These are phyloP conservation scores for Phycomyces nitens DNA, from an alignment of 192 early-diverging fungal genomes.

Conservation along the genomic window DNA sequence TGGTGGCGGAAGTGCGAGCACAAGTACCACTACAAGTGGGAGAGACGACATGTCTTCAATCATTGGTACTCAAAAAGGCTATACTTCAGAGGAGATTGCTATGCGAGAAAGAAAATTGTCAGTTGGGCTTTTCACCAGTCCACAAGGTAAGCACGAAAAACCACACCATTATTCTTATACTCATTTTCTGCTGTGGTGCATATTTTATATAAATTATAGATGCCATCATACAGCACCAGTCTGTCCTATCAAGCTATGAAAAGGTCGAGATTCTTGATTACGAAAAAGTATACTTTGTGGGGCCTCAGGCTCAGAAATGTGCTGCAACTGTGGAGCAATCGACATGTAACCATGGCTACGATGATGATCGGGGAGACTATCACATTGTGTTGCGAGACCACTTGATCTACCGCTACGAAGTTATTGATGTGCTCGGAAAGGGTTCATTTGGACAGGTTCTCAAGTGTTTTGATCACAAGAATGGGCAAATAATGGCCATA, in stretches of 20 bases:
- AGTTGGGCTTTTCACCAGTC: not conserved
- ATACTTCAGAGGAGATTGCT: not conserved
- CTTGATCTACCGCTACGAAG: slow-evolving; percentile 85
- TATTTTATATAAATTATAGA: not conserved
- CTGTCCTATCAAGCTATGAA: slow-evolving; percentile 11
- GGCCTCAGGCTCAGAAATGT: slow-evolving; percentile 64
- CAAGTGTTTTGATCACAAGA: slow-evolving; percentile 91
- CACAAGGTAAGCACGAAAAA: slow-evolving; percentile 6
- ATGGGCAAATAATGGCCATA: slow-evolving; percentile 77
- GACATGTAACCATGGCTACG: slow-evolving; percentile 59
- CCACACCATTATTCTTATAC: not conserved
- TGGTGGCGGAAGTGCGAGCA: not conserved
- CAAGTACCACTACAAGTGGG: not conserved
- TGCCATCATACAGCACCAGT: slow-evolving; percentile 10
- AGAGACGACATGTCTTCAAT: too few relatives aligned
- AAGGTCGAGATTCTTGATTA: slow-evolving; percentile 7
- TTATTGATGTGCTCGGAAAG: slow-evolving; percentile 85
- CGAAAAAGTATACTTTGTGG: slow-evolving; percentile 80
- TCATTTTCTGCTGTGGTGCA: not conserved
- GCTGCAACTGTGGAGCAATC: slow-evolving; percentile 52
- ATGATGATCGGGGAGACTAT: slow-evolving; percentile 95
- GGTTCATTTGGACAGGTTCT: slow-evolving; percentile 89
- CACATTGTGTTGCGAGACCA: slow-evolving; percentile 87
- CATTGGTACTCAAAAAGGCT: too few relatives aligned
- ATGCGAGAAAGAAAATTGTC: not conserved